Evolutionary conservation across 208 protist genomes (phyloP).

Genomic region (Herpetomonas tarakana): DNA sequence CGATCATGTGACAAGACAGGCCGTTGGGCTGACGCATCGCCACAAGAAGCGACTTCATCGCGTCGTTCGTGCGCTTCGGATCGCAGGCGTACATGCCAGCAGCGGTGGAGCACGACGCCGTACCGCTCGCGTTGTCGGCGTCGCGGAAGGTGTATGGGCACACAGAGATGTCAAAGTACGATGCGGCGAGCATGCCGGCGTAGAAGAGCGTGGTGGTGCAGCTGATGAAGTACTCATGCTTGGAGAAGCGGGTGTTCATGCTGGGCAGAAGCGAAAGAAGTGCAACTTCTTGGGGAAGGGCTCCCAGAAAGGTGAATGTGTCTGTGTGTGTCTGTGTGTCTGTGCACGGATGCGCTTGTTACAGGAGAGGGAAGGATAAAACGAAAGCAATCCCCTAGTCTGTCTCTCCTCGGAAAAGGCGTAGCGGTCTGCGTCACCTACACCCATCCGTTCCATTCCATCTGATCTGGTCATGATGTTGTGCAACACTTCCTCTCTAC

Average conservation of each 20-base stretch:
- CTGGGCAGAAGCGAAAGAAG: too few relatives aligned
- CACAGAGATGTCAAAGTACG: conserved; percentile 61
- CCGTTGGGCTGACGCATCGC: conserved; percentile 26
- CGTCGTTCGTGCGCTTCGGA: neutral
- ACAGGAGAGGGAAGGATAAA: too few relatives aligned
- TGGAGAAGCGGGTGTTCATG: conserved; percentile 64
- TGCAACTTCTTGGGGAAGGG: too few relatives aligned
- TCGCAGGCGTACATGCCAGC: neutral
- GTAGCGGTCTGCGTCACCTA: too few relatives aligned
- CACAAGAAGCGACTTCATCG: conserved; percentile 15
- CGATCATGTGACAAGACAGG: conserved; percentile 57
- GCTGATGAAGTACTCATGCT: conserved; percentile 47
- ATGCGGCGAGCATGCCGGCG: conserved; percentile 36
- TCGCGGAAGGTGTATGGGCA: conserved; percentile 49
- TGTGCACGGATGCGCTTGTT: too few relatives aligned
- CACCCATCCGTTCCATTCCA: too few relatives aligned
- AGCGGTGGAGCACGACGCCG: neutral
- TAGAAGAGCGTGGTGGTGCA: conserved; percentile 54
- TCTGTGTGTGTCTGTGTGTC: too few relatives aligned
- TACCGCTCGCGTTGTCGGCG: neutral
- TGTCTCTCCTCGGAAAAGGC: too few relatives aligned
- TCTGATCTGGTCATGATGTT: too few relatives aligned
- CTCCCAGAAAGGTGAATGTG: too few relatives aligned
- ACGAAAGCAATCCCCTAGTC: too few relatives aligned
- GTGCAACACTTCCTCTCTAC: too few relatives aligned